A percentile compares a stretch with the other conserved stretches of the same genome.
phyloP scores from a whole-genome alignment of 768 basidiomycete genomes.

The Boletus insuetus region DNA sequence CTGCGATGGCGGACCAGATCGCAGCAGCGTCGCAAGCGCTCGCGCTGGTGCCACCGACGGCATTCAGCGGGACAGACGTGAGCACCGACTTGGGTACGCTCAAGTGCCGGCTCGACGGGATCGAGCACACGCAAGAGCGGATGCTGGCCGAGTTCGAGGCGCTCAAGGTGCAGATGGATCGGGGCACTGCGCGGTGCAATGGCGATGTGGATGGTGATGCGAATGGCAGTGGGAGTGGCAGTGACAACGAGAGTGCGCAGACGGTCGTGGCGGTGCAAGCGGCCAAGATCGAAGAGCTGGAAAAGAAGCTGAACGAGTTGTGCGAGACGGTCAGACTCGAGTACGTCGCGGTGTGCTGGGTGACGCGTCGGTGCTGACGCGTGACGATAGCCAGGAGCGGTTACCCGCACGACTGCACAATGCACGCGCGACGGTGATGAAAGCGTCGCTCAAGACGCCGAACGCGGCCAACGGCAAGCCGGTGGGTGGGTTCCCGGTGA shows the following conservation, averaged over 20 bases:
- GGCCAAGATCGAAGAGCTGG: conserved; percentile 31
- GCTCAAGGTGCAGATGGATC: conserved; percentile 7
- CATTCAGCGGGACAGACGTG: conserved; percentile 17
- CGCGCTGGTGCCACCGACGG: conserved; percentile 25
- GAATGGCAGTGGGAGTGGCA: no score
- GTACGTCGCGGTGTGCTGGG: conserved; percentile 15
- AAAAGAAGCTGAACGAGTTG: conserved; percentile 34
- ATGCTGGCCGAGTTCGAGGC: conserved; percentile 32
- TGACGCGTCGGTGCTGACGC: no score
- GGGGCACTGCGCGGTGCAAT: no score
- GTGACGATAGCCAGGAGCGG: conserved; percentile 32
- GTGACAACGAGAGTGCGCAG: not conserved
- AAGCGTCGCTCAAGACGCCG: conserved; percentile 31
- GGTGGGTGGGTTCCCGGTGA: conserved; percentile 34
- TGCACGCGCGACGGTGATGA: conserved; percentile 32
- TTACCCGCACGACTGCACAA: conserved; percentile 38
- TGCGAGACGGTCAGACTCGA: conserved; percentile 34
- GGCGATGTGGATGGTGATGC: no score
- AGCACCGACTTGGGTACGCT: conserved; percentile 18
- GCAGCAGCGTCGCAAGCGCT: conserved; percentile 40
- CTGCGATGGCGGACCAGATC: conserved; percentile 40
- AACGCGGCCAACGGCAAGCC: conserved; percentile 34
- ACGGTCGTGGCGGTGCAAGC: conserved; percentile 14
- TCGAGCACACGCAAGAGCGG: conserved; percentile 34
- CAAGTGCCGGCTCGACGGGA: conserved; percentile 26